Evolutionary conservation across 2,329 filamentous ascomycete species (phyloP).

Genomic region (Monosporascus ibericus): DNA sequence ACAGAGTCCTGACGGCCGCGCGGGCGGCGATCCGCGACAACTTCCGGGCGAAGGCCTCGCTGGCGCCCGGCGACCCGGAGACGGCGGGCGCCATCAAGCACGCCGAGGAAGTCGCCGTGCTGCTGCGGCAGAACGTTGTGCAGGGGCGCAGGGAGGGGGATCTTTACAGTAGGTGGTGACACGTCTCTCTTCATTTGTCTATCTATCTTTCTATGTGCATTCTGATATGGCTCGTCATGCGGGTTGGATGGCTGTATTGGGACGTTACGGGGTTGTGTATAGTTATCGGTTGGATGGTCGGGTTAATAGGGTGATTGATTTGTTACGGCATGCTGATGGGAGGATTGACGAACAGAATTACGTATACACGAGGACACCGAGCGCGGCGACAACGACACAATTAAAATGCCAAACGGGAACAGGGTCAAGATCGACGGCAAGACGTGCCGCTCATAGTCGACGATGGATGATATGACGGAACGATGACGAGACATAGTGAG

Average conservation of each 20-base stretch:
- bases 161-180: constrained; percentile 51
- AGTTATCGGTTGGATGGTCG: too few relatives aligned
- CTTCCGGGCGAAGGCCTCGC: constrained; percentile 62
- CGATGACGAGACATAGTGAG: too few relatives aligned
- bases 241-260: too few relatives aligned
- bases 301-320: neutral
- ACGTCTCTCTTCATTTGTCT: too few relatives aligned
- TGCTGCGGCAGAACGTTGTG: constrained; percentile 79
- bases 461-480: too few relatives aligned
- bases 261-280: too few relatives aligned
- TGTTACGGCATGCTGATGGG: constrained; percentile 2
- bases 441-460: constrained; percentile 6
- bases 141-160: constrained; percentile 61
- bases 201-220: too few relatives aligned
- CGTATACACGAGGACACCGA: constrained; percentile 89
- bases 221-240: too few relatives aligned
- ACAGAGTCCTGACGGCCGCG: constrained; percentile 61
- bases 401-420: constrained; percentile 56
- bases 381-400: constrained; percentile 84
- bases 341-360: constrained; percentile 50
- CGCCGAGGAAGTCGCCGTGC: constrained; percentile 74
- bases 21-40: constrained; percentile 63
- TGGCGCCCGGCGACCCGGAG: constrained; percentile 53
- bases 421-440: constrained; percentile 26
- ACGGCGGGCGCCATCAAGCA: constrained; percentile 63